Percentiles rank a stretch among this genome's conserved stretches.
These are phyloP conservation scores for Pseudozyma pruni DNA, from an alignment of 1,284 basidiomycete genomes.

Conservation along the genomic window DNA sequence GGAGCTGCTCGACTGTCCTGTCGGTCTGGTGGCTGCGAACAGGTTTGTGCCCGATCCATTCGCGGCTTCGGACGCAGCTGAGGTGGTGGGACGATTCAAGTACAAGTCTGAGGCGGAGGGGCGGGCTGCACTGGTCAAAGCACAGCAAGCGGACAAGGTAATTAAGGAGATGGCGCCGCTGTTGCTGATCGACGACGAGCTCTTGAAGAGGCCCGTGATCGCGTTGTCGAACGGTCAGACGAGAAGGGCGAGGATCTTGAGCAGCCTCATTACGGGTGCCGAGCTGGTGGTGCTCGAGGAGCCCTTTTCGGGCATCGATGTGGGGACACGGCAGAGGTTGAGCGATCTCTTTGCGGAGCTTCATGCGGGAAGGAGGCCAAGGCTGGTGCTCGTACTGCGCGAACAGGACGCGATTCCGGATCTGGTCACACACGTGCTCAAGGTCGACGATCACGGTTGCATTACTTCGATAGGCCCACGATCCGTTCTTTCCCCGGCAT, in stretches of 20 bases:
- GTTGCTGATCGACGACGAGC: conserved; percentile 44
- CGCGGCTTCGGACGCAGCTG: conserved; percentile 7
- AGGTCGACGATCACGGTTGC: conserved; percentile 72
- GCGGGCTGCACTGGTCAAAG: conserved; percentile 10
- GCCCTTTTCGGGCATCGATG: conserved; percentile 55
- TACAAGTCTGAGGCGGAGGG: conserved; percentile 31
- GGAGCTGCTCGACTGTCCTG: conserved; percentile 51
- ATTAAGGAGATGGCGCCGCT: conserved; percentile 51
- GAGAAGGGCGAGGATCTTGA: conserved; percentile 82
- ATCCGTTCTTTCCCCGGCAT: not conserved
- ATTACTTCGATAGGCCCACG: conserved; percentile 70
- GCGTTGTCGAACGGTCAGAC: conserved; percentile 92
- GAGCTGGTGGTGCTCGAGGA: conserved; percentile 71
- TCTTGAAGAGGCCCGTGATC: conserved; percentile 64
- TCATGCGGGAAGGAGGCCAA: conserved; percentile 70
- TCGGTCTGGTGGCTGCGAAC: conserved; percentile 49
- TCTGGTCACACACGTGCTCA: conserved; percentile 81
- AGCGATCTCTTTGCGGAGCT: conserved; percentile 71
- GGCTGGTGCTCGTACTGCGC: conserved; percentile 82
- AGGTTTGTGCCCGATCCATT: conserved; percentile 59
- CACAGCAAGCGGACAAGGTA: conserved; percentile 22
- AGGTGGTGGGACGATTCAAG: conserved; percentile 42
- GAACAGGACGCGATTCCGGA: conserved; percentile 82
- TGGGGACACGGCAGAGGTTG: conserved; percentile 30
- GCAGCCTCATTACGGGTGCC: conserved; percentile 76